These are phyloP conservation scores for Phanerochaete sordida DNA, from an alignment of 768 basidiomycete species.

Conservation along the genomic window DNA sequence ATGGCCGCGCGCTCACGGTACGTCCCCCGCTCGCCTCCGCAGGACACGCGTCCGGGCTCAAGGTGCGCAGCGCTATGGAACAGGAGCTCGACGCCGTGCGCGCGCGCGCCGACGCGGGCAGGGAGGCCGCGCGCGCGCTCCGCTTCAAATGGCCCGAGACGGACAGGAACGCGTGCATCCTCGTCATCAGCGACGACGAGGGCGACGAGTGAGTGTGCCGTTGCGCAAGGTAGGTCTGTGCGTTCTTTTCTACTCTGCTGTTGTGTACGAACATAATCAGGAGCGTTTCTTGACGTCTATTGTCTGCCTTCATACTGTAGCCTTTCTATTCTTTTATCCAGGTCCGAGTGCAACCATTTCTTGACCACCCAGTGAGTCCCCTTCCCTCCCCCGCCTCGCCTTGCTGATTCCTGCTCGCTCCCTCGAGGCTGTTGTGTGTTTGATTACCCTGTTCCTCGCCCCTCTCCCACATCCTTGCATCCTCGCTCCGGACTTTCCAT, in stretches of 20 bases:
- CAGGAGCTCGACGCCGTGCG: constrained; percentile 21
- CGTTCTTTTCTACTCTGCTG: not conserved
- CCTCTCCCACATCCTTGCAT: not conserved
- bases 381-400: not conserved
- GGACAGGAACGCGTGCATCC: constrained; percentile 35
- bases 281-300: not conserved
- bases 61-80: constrained; percentile 32
- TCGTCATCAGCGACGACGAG: constrained; percentile 51
- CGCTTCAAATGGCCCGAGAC: constrained; percentile 42
- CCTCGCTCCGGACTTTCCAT: not conserved
- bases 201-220: constrained; percentile 9
- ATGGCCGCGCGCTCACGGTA: constrained; percentile 55
- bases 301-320: not conserved
- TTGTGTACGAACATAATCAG: not conserved
- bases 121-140: constrained; percentile 2
- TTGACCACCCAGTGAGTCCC: not conserved
- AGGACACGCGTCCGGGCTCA: constrained; percentile 5
- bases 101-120: not conserved
- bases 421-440: not conserved
- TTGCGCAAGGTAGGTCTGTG: not conserved
- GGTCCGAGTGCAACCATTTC: not conserved
- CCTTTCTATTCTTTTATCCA: not conserved
- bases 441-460: not conserved
- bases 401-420: not conserved
- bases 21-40: constrained; percentile 3